These are phyloP conservation scores for Phlyctochytrium bullatum DNA, from an alignment of 192 early-diverging fungal species.

Conservation along the genomic window DNA sequence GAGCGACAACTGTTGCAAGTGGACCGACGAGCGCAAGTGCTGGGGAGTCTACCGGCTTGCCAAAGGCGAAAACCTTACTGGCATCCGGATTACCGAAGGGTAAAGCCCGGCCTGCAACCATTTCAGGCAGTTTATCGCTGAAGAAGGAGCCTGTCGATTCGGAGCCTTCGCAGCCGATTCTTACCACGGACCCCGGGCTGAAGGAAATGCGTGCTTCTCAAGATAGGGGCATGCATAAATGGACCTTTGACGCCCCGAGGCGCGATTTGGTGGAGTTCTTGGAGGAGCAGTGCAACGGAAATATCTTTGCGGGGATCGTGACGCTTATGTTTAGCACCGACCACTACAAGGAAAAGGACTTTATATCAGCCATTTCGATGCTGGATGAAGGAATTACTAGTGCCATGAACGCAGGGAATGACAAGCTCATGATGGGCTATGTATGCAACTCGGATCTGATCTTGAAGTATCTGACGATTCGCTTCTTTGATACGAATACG, in stretches of 20 bases:
- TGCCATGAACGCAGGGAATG: constrained; percentile 22
- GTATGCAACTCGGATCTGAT: constrained; percentile 75
- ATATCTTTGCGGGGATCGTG: constrained; percentile 60
- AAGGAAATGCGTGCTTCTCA: constrained; percentile 71
- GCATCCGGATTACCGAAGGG: background rate
- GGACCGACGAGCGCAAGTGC: constrained; percentile 3
- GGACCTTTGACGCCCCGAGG: constrained; percentile 67
- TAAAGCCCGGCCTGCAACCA: constrained; percentile 9
- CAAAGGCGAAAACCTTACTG: background rate
- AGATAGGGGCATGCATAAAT: constrained; percentile 67
- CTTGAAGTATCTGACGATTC: constrained; percentile 82
- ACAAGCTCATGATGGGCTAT: constrained; percentile 60
- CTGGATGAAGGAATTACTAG: constrained; percentile 67
- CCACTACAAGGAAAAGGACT: constrained; percentile 86
- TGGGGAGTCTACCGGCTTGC: background rate
- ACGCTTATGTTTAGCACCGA: constrained; percentile 71
- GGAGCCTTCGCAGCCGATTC: constrained; percentile 41
- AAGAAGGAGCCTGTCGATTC: background rate
- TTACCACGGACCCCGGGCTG: constrained; percentile 59
- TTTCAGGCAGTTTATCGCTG: background rate
- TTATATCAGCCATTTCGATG: constrained; percentile 59
- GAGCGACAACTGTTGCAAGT: background rate
- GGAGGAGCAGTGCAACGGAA: constrained; percentile 55
- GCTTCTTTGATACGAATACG: constrained; percentile 91
- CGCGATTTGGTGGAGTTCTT: constrained; percentile 63